Evolutionary conservation across 2,329 filamentous ascomycete species (phyloP).

Genomic region (Cytospora mali): DNA sequence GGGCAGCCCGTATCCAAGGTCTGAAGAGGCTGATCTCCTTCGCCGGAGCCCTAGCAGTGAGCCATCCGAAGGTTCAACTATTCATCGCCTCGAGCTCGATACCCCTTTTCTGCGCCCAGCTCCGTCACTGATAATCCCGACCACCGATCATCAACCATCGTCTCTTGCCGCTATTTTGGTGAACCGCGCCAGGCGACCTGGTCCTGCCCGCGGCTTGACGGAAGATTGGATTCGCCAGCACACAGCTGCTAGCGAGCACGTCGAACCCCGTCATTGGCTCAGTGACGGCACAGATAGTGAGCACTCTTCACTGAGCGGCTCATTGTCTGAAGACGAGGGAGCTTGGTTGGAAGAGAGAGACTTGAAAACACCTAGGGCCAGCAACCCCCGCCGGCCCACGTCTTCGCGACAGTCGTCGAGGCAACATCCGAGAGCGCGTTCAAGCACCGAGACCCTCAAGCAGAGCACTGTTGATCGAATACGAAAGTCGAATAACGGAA

Average conservation of each 20-base stretch:
- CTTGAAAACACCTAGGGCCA: conserved; percentile 51
- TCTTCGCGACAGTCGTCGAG: conserved; percentile 40
- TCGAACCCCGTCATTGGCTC: conserved; percentile 78
- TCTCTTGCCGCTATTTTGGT: conserved; percentile 59
- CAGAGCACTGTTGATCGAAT: conserved; percentile 38
- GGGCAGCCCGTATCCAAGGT: conserved; percentile 84
- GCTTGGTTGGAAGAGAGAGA: conserved; percentile 54
- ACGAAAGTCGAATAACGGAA: conserved; percentile 23
- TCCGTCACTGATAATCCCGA: conserved; percentile 46
- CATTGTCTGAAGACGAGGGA: conserved; percentile 52
- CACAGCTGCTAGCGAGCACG: conserved; percentile 69
- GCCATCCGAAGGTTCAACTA: conserved; percentile 60
- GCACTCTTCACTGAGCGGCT: conserved; percentile 73
- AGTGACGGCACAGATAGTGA: conserved; percentile 79
- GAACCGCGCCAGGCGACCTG: conserved; percentile 58
- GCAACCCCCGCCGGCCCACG: conserved; percentile 25
- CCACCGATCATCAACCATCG: conserved; percentile 41
- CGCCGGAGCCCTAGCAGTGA: conserved; percentile 60
- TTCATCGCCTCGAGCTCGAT: conserved; percentile 63
- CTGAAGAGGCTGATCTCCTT: conserved; percentile 55
- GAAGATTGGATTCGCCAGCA: conserved; percentile 88
- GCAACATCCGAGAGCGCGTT: conserved; percentile 49
- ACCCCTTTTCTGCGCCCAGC: conserved; percentile 64
- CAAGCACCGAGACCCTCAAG: conserved; percentile 60
- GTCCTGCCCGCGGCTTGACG: conserved; percentile 63